Evolutionary conservation across 2,329 filamentous ascomycete genomes (phyloP).

Genomic region (Diaporthe velutina): DNA sequence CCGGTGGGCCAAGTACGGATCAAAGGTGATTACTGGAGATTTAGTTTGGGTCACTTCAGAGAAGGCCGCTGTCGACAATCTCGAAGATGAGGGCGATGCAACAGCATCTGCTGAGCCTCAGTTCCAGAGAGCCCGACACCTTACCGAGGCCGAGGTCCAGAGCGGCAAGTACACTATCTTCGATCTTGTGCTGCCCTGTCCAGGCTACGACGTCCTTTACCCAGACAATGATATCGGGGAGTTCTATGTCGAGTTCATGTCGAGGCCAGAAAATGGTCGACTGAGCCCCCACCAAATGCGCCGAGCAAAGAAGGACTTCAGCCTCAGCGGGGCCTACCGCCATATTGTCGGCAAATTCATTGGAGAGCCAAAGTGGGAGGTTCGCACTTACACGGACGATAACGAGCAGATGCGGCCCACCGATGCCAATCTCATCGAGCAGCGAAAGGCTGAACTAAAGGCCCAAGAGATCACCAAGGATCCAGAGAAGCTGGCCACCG

Average conservation of each 20-base stretch:
- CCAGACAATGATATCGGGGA: constrained; percentile 85
- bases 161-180: constrained; percentile 84
- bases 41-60: constrained; percentile 72
- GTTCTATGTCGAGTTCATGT: constrained; percentile 92
- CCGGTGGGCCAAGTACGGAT: constrained; percentile 82
- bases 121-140: constrained; percentile 72
- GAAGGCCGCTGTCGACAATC: constrained; percentile 56
- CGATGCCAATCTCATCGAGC: constrained; percentile 79
- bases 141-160: constrained; percentile 82
- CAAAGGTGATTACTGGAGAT: constrained; percentile 84
- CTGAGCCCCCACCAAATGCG: constrained; percentile 91
- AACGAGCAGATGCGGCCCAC: constrained; percentile 91
- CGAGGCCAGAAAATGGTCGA: constrained; percentile 78
- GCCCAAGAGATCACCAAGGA: constrained; percentile 40
- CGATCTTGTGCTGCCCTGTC: constrained; percentile 92
- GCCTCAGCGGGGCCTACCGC: constrained; percentile 88
- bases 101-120: constrained; percentile 58
- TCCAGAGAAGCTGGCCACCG: constrained; percentile 42
- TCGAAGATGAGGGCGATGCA: constrained; percentile 72
- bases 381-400: constrained; percentile 77
- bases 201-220: constrained; percentile 90
- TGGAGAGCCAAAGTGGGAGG: constrained; percentile 73
- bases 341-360: constrained; percentile 83
- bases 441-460: constrained; percentile 50
- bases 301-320: constrained; percentile 86